Evolutionary conservation across 176 grass and related monocot species (phyloP), one percentile per base, ranked within the genome.

Genomic region (Lolium multiflorum): DNA sequence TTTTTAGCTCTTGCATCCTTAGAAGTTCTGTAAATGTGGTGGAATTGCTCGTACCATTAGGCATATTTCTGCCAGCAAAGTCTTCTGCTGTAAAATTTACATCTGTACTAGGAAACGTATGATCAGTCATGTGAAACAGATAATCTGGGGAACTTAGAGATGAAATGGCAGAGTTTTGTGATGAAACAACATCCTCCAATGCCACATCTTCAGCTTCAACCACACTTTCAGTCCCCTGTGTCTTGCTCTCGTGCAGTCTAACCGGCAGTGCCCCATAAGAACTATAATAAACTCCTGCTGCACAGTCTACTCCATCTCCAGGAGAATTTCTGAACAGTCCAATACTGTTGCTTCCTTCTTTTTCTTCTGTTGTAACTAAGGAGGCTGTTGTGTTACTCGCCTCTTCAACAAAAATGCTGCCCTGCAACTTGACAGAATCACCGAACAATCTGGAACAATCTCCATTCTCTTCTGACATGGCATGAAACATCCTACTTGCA

Each of bases 141-240:
- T 87, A 75, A 66, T 86, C 83, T 74, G 93, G 79, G 25, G 88
- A 93, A 72, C 69, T 93, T 71, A 91, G 89, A 87, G 91, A 80
- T 74, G 94, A 90, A 85, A 96, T 52, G 68, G 89, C 68, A 50
- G 89, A 93, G 52, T 95, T 91, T 47, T 89, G 86, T 17, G 89
- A 90, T 83, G 94, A 96, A 90, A 91, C 47, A 54, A 91, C 87
- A 79, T 86, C 87, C 65, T 87, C 90, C 51, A 82, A 58, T 69
- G 89, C 76, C 61, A 74, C 87, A 54, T 91, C 83, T 77, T 89
- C 91, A 57, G 38, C 78, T 86, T 92, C 73, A 64, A 62, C 38
- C 17, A 56, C 16, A 25, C 37, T 77, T 64, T 63, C 80, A 79
- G 25, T 87, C 35, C 70, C 78, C 21, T 28, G 50, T 61, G 41